Conservation (phyloP, 1,284 basidiomycete species). For the Austropuccinia psidii region DNA sequence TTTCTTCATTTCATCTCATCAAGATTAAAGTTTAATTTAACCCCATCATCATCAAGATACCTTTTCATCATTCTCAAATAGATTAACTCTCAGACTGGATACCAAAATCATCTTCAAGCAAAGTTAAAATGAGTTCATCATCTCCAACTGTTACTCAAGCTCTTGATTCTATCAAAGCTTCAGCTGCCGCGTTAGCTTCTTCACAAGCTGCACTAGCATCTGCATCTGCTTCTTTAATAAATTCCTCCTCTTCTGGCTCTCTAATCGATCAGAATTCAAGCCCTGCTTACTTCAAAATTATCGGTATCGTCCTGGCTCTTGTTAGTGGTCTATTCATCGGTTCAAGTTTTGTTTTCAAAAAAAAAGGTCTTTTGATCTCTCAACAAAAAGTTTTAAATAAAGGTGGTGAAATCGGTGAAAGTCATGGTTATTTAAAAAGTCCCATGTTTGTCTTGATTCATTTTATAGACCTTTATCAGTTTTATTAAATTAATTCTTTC, state of each 20-base stretch:
- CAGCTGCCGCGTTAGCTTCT: neutral
- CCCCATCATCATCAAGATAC: too few relatives aligned
- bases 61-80: too few relatives aligned
- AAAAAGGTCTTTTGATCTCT: slow-evolving; percentile 63
- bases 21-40: too few relatives aligned
- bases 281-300: slow-evolving; percentile 50
- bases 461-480: too few relatives aligned
- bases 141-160: neutral
- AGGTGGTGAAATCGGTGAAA: slow-evolving; percentile 35
- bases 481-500: neutral
- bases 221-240: neutral
- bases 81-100: too few relatives aligned
- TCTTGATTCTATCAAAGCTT: neutral
- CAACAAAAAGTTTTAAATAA: slow-evolving; percentile 49
- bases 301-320: slow-evolving; percentile 68
- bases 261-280: neutral
- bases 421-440: slow-evolving; percentile 50
- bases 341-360: slow-evolving; percentile 88
- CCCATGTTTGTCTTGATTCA: slow-evolving; percentile 24
- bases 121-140: too few relatives aligned
- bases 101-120: too few relatives aligned
- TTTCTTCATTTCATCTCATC: neutral
- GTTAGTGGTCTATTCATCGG: slow-evolving; percentile 82
- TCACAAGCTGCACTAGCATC: slow-evolving; percentile 5
- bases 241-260: too few relatives aligned